These are phyloP conservation scores for Naegleria fowleri DNA, from an alignment of 208 protist genomes.

Conservation along the genomic window DNA sequence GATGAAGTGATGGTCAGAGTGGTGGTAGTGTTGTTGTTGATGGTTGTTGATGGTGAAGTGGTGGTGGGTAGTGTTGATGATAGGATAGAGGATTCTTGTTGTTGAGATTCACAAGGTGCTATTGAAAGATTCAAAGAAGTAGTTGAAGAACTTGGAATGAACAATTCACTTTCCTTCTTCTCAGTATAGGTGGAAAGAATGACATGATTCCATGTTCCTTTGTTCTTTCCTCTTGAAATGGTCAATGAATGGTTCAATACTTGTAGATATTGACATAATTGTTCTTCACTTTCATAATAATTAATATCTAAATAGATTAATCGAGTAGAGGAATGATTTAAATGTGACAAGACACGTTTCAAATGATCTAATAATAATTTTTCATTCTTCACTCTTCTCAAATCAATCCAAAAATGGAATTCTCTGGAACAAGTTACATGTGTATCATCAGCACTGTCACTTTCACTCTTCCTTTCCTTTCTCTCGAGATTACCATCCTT, in stretches of 20 bases:
- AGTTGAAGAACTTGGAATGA: too few relatives aligned
- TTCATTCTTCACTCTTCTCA: background rate
- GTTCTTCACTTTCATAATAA: background rate
- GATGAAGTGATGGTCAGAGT: too few relatives aligned
- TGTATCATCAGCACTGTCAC: too few relatives aligned
- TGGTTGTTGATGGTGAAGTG: too few relatives aligned
- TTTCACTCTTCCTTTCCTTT: too few relatives aligned
- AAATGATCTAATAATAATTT: background rate
- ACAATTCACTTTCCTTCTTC: too few relatives aligned
- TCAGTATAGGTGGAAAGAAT: background rate
- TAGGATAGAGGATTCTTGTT: too few relatives aligned
- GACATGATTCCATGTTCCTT: background rate
- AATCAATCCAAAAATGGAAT: background rate
- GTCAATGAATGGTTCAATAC: background rate
- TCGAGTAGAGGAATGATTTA: background rate
- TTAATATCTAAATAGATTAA: background rate
- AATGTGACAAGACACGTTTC: background rate
- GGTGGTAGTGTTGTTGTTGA: too few relatives aligned
- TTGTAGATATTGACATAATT: background rate
- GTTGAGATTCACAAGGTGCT: too few relatives aligned
- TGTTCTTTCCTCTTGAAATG: background rate
- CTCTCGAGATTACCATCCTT: too few relatives aligned
- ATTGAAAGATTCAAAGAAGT: too few relatives aligned
- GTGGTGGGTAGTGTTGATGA: too few relatives aligned
- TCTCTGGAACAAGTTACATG: background rate